Conservation (phyloP, 192 early-diverging fungal species). For the Linnemannia schmuckeri region DNA sequence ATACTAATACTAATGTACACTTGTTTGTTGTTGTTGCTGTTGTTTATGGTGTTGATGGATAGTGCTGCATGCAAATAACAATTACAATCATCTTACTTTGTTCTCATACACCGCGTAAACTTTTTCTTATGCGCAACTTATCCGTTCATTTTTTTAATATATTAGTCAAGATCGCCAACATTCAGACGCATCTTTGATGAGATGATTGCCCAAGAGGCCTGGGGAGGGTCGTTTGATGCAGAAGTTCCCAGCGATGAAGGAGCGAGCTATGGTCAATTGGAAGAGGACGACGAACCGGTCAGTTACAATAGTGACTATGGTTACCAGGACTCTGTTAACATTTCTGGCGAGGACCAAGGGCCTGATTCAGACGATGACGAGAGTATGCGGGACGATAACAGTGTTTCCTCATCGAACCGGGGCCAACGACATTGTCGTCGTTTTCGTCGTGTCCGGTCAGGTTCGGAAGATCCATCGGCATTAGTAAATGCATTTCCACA, state of each 20-base stretch:
- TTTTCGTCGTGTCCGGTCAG: background rate
- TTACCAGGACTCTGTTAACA: background rate
- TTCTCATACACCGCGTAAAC: background rate
- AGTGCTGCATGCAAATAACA: background rate
- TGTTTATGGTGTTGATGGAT: background rate
- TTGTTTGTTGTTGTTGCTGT: background rate
- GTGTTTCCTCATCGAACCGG: background rate
- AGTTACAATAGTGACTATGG: background rate
- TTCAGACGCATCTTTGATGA: constrained; percentile 41
- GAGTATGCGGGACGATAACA: constrained; percentile 1
- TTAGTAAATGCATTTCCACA: background rate
- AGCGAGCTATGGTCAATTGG: background rate
- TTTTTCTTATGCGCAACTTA: background rate
- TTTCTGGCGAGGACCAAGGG: background rate
- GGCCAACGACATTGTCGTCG: background rate
- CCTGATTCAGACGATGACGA: background rate
- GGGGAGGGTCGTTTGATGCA: constrained; percentile 8
- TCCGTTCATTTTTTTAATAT: background rate
- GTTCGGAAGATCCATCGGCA: background rate
- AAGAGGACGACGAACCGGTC: background rate
- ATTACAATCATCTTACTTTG: too few species aligned
- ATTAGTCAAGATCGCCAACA: constrained; percentile 34
- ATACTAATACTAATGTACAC: background rate
- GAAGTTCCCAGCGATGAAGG: background rate
- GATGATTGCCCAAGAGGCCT: constrained; percentile 30